Evolutionary conservation across 371 early-diverging fungal genomes (phyloP).

Genomic region (Mucor saturninus): DNA sequence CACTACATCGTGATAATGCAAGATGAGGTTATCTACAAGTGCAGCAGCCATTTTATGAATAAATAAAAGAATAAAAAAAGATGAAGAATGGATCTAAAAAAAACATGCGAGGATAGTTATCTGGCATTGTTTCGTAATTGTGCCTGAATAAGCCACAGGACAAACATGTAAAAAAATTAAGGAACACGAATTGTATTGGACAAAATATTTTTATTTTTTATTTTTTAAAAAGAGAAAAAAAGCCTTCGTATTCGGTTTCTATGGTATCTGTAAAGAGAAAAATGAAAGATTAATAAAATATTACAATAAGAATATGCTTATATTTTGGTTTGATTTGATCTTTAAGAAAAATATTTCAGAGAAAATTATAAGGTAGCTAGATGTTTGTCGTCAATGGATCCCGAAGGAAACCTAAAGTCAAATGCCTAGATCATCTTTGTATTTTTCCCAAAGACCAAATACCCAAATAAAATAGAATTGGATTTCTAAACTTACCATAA

Average conservation of each 20-base stretch:
- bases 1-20: conserved; percentile 49
- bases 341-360: neutral
- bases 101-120: neutral
- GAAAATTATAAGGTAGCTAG: conserved; percentile 39
- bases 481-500: conserved; percentile 2
- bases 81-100: conserved; percentile 1
- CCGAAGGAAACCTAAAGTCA: conserved; percentile 47
- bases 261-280: neutral
- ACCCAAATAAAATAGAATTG: neutral
- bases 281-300: neutral
- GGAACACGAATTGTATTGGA: neutral
- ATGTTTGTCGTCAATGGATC: conserved; percentile 47
- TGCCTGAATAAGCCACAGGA: neutral
- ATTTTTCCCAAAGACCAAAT: conserved; percentile 15
- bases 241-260: neutral
- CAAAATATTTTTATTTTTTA: neutral
- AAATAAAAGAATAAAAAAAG: conserved; percentile 3
- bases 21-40: conserved; percentile 23
- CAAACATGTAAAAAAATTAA: no score
- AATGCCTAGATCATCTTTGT: conserved; percentile 55
- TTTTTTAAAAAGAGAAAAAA: neutral
- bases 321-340: neutral
- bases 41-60: neutral
- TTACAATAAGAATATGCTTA: neutral
- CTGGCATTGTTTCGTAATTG: neutral